phyloP scores from a whole-genome alignment of 768 basidiomycete genomes.

The Gautieria morchelliformis region DNA sequence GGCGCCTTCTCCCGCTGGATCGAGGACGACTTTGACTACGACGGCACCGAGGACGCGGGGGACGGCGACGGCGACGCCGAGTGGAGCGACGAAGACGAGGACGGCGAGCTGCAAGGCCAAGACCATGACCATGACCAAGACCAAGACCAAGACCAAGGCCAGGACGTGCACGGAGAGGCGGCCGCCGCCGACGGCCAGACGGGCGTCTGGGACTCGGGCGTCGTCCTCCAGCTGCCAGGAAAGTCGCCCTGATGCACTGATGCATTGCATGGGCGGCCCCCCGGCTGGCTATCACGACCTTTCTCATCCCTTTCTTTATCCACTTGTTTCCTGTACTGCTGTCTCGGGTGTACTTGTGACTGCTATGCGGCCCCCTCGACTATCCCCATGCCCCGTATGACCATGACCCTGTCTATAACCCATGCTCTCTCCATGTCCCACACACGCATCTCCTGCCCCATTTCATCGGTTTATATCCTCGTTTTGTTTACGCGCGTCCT shows the following conservation, averaged over 20 bases:
- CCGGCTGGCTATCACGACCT: not conserved
- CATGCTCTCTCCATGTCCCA: not conserved
- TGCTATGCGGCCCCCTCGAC: not conserved
- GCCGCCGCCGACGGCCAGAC: not conserved
- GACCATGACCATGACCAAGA: no score
- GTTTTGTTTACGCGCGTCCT: no score
- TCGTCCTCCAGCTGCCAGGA: not conserved
- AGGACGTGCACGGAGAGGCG: no score
- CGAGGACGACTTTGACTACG: constrained; percentile 1
- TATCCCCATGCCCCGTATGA: not conserved
- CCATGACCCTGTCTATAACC: not conserved
- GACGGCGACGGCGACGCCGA: no score
- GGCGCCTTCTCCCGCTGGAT: not conserved
- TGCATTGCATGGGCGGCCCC: no score
- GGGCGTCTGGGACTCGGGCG: not conserved
- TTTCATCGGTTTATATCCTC: no score
- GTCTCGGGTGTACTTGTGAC: not conserved
- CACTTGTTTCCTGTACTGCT: not conserved
- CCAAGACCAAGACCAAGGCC: no score
- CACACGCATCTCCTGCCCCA: not conserved
- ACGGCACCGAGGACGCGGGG: not conserved
- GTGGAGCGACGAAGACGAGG: not conserved
- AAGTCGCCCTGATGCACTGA: not conserved
- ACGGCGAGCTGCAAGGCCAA: not conserved
- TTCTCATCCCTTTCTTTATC: not conserved